phyloP scores from a whole-genome alignment of 352 stramenopile species.

The Pythium volutum region DNA sequence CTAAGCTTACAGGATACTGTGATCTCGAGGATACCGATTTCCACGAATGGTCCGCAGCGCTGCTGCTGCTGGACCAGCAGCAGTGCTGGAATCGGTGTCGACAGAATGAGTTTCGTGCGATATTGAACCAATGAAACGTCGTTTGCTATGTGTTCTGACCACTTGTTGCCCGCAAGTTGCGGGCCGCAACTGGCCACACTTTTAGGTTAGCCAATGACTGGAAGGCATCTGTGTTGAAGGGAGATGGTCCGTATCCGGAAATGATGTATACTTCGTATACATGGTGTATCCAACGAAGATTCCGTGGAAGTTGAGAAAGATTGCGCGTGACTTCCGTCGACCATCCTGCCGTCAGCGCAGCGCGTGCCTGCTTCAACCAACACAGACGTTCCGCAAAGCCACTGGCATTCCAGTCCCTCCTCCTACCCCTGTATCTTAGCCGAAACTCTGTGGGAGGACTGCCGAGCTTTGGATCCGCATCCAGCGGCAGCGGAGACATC shows the following conservation, averaged over 20 bases:
- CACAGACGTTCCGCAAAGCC: no score
- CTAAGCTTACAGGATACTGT: no score
- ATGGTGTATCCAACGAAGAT: constrained; percentile 1
- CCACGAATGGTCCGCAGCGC: no score
- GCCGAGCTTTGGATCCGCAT: no score
- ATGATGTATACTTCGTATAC: constrained; percentile 12
- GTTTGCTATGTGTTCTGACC: neutral
- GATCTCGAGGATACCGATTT: no score
- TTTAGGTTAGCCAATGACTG: neutral
- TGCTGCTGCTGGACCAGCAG: no score
- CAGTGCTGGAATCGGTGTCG: neutral
- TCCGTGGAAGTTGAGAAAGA: neutral
- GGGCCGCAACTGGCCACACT: constrained; percentile 15
- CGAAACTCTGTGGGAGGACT: no score
- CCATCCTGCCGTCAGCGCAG: no score
- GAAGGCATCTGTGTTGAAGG: constrained; percentile 4
- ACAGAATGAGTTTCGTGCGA: neutral
- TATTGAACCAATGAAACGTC: neutral
- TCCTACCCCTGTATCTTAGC: no score
- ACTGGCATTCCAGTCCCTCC: no score
- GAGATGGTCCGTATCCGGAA: constrained; percentile 7
- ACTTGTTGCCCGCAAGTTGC: neutral
- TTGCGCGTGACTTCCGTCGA: neutral
- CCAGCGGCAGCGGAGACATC: no score
- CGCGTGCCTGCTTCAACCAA: no score